These are phyloP conservation scores for Teratosphaeria viscida DNA, from an alignment of 2,329 filamentous ascomycete genomes.

Conservation along the genomic window DNA sequence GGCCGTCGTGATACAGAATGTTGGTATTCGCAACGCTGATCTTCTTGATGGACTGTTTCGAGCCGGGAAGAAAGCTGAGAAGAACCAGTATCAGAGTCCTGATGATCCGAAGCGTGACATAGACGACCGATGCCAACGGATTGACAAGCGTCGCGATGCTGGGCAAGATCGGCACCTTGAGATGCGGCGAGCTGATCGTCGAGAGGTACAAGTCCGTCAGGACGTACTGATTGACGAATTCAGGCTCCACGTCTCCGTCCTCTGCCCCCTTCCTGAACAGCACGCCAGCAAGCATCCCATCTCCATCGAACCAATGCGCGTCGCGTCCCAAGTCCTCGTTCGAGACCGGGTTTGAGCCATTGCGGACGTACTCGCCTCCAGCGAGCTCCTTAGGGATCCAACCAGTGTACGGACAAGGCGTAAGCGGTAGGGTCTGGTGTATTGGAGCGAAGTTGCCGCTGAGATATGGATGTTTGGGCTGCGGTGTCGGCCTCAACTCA, in stretches of 20 bases:
- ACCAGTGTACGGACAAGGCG: slow-evolving; percentile 48
- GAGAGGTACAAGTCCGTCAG: slow-evolving; percentile 56
- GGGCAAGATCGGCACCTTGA: slow-evolving; percentile 51
- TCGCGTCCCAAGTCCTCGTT: slow-evolving; percentile 52
- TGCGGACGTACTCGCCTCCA: slow-evolving; percentile 62
- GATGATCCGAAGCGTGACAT: slow-evolving; percentile 43
- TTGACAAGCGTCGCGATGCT: slow-evolving; percentile 58
- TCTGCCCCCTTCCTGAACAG: slow-evolving; percentile 41
- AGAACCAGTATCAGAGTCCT: slow-evolving; percentile 49
- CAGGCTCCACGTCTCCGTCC: slow-evolving; percentile 38
- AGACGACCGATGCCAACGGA: slow-evolving; percentile 43
- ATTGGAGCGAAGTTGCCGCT: slow-evolving; percentile 62
- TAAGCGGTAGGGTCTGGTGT: slow-evolving; percentile 44
- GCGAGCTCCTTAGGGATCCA: slow-evolving; percentile 53
- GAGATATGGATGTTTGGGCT: slow-evolving; percentile 38
- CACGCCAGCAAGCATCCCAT: slow-evolving; percentile 63
- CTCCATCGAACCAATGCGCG: slow-evolving; percentile 65
- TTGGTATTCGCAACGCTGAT: slow-evolving; percentile 63
- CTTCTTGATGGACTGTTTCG: slow-evolving; percentile 48
- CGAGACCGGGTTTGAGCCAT: slow-evolving; percentile 57
- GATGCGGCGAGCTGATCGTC: slow-evolving; percentile 35
- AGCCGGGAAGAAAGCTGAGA: slow-evolving; percentile 48
- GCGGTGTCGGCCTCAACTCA: slow-evolving; percentile 21
- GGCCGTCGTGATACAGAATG: slow-evolving; percentile 56
- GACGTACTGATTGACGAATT: slow-evolving; percentile 61